Evolutionary conservation across 352 stramenopile species (phyloP).

Genomic region (Pythium inflatum): DNA sequence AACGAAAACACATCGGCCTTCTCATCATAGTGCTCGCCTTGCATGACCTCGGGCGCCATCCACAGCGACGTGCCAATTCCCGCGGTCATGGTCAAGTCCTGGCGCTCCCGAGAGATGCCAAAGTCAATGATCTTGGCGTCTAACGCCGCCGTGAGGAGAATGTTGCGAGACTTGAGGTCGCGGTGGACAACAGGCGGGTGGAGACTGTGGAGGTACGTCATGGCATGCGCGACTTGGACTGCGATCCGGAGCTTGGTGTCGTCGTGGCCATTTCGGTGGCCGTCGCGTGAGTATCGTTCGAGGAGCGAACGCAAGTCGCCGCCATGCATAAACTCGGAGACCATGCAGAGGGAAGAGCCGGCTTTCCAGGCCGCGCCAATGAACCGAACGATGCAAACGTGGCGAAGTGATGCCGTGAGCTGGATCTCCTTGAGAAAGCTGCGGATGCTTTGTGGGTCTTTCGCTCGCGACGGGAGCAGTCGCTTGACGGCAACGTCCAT

Average conservation of each 20-base stretch:
- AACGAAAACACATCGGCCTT: slow-evolving; percentile 86
- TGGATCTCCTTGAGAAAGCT: slow-evolving; percentile 37
- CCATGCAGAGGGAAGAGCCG: slow-evolving; percentile 34
- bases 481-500: neutral
- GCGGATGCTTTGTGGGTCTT: no score
- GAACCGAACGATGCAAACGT: slow-evolving; percentile 45
- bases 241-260: slow-evolving; percentile 42
- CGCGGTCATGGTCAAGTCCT: slow-evolving; percentile 40
- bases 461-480: neutral
- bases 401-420: slow-evolving; percentile 35
- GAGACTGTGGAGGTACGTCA: slow-evolving; percentile 48
- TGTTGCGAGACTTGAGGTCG: slow-evolving; percentile 52
- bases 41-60: slow-evolving; percentile 19
- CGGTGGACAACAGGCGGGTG: slow-evolving; percentile 37
- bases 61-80: slow-evolving; percentile 45
- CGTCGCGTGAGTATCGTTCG: no score
- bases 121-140: slow-evolving; percentile 57
- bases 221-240: slow-evolving; percentile 32
- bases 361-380: slow-evolving; percentile 47
- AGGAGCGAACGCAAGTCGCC: slow-evolving; percentile 44
- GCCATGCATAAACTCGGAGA: slow-evolving; percentile 45
- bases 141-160: slow-evolving; percentile 33
- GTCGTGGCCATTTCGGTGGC: no score
- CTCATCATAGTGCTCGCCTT: slow-evolving; percentile 30
- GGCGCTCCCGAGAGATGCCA: slow-evolving; percentile 35